phyloP scores from a whole-genome alignment of 306 rosid species.

The Cicer chorassanicum region DNA sequence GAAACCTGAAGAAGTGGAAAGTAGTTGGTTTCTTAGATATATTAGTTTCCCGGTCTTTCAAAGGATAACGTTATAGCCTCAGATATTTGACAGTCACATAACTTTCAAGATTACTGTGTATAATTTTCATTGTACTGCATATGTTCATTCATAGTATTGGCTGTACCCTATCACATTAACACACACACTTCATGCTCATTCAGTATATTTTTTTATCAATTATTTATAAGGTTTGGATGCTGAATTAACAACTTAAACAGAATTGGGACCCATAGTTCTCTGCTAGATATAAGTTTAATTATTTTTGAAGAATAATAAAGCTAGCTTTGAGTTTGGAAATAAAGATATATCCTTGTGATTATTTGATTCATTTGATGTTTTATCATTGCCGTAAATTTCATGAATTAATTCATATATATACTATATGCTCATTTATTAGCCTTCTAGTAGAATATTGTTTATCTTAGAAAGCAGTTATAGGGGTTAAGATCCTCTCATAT shows the following conservation, averaged over 20 bases:
- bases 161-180: neutral
- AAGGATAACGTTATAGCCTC: neutral
- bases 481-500: neutral
- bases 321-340: neutral
- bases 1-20: neutral
- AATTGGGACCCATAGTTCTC: slow-evolving; percentile 8
- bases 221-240: slow-evolving; percentile 9
- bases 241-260: neutral
- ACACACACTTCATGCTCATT: neutral
- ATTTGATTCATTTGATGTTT: neutral
- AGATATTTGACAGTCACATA: too few species aligned
- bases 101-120: too few species aligned
- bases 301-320: slow-evolving; percentile 7
- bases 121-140: neutral
- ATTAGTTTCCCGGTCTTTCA: neutral
- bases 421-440: slow-evolving; percentile 24
- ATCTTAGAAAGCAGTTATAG: neutral
- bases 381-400: slow-evolving; percentile 4
- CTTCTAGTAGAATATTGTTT: slow-evolving; percentile 26
- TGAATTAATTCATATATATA: neutral
- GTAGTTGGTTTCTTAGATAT: slow-evolving; percentile 24
- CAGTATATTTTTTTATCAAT: neutral
- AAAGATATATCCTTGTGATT: neutral
- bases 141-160: neutral
- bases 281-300: neutral